Evolutionary conservation across 148 eudicot species (phyloP).

Genomic region (Diospyros lotus): DNA sequence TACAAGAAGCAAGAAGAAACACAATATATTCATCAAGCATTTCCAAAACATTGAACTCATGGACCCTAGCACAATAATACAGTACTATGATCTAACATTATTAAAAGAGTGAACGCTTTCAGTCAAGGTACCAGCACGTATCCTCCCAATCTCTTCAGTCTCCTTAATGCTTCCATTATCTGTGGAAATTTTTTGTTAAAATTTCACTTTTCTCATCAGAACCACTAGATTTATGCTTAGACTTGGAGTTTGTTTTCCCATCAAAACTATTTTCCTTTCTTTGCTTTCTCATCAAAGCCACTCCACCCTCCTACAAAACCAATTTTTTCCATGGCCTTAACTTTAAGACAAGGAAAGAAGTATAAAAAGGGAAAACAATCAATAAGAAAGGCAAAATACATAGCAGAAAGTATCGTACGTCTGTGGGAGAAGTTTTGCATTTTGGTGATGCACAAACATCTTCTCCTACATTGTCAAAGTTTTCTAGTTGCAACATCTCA

Average conservation of each 20-base stretch:
- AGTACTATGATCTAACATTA: slow-evolving; percentile 10
- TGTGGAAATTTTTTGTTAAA: background rate
- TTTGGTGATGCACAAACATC: background rate
- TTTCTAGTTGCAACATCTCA: slow-evolving; percentile 11
- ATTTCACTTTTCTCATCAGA: slow-evolving; percentile 2
- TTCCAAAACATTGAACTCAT: background rate
- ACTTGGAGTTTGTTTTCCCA: slow-evolving; percentile 3
- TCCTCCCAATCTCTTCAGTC: background rate
- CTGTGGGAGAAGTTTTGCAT: background rate
- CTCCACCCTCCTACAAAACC: slow-evolving; percentile 11
- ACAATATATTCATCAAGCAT: background rate
- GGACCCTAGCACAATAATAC: background rate
- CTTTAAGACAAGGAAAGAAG: background rate
- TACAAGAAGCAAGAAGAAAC: background rate
- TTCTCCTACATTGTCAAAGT: slow-evolving; percentile 6
- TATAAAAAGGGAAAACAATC: background rate
- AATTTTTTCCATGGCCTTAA: background rate
- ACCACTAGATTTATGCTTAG: background rate
- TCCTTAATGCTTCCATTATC: slow-evolving; percentile 1
- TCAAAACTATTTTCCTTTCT: slow-evolving; percentile 4
- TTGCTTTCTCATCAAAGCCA: background rate
- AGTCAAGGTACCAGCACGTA: background rate
- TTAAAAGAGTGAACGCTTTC: slow-evolving; percentile 2
- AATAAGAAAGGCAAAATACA: background rate
- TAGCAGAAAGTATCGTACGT: background rate